Conservation (phyloP, 2,329 filamentous ascomycete species). For the Onygena corvina region DNA sequence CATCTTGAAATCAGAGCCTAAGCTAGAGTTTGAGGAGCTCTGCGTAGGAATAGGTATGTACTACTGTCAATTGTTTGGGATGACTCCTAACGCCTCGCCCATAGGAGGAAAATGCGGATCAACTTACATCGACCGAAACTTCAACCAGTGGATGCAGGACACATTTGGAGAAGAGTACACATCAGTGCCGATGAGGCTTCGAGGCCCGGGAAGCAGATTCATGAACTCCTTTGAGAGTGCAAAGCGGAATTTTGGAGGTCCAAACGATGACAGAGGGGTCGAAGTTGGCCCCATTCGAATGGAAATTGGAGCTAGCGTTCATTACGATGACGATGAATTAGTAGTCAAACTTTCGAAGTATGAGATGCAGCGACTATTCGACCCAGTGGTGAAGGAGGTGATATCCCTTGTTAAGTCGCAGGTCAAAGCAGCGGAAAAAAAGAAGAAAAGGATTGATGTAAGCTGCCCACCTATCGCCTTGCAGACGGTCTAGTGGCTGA, state of each 20-base stretch:
- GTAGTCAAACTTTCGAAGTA: conserved; percentile 12
- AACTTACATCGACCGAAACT: conserved; percentile 27
- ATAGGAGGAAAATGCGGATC: conserved; percentile 26
- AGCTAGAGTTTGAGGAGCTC: conserved; percentile 15
- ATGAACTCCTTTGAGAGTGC: conserved; percentile 27
- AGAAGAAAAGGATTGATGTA: conserved; percentile 12
- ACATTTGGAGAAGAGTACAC: conserved; percentile 24
- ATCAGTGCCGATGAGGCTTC: conserved; percentile 17
- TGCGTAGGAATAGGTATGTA: conserved; percentile 11
- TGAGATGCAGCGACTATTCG: conserved; percentile 12
- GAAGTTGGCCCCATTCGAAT: conserved; percentile 8
- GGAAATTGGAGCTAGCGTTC: background rate
- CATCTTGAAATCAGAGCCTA: conserved; percentile 12
- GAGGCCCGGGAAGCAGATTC: conserved; percentile 24
- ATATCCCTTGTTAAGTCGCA: conserved; percentile 11
- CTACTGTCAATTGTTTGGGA: background rate
- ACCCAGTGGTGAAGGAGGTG: conserved; percentile 13
- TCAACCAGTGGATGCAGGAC: conserved; percentile 23
- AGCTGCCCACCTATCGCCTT: background rate
- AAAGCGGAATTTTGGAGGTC: conserved; percentile 24
- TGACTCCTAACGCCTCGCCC: background rate
- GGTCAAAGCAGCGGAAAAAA: conserved; percentile 10
- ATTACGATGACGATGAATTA: conserved; percentile 11
- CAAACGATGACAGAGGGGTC: conserved; percentile 6
- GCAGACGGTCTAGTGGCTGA: background rate